Base-by-base conservation (phyloP, 176 grass and related monocot species). In the Cymbopogon citratus region DNA sequence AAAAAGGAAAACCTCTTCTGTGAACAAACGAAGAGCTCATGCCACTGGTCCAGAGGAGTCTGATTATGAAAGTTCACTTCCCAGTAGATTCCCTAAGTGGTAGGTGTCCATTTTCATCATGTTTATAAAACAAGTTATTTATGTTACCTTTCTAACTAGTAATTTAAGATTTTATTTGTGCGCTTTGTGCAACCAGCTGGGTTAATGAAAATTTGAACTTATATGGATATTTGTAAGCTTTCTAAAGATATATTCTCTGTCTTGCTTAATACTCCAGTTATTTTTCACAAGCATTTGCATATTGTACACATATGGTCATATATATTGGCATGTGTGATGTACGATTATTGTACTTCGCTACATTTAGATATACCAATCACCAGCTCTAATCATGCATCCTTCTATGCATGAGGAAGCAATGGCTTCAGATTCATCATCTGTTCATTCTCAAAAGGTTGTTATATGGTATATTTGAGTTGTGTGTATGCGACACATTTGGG, bases 361-460 rank as follows among this genome's bases (percentile, higher is more conserved):
- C 45, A 48, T 43, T 56, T 57, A 21, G 69, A 87, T 60, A 15
- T 45, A 57, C 8, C n/a, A 39, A 54, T 52, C 5, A 15, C 27
- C 16, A 27, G n/a, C 36, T 72, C n/a, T 60, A 25, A 39, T 78
- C 59, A 33, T 18, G 26, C 71, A 78, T 39, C n/a, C n/a, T n/a
- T n/a, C n/a, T n/a, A n/a, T 76, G 78, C 79, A 93, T 91, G 81
- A 85, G 66, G 73, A 91, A 87, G 67, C 57, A 43, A 73, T 49
- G 87, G 26, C 73, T 54, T 62, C 41, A 34, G 5, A 51, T 51
- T 51, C 38, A 40, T 40, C 38, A 9, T 40, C 38, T 40, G 9
- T 40, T 40, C 9, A 40, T 40, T 40, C 38, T 40, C 38, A 2
- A 40, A 9, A 40, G 54, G 78, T 41, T 89, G 48, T 40, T 27